Evolutionary conservation across 257 asterid genomes (phyloP).

Genomic region (Nicotiana obtusifolia): DNA sequence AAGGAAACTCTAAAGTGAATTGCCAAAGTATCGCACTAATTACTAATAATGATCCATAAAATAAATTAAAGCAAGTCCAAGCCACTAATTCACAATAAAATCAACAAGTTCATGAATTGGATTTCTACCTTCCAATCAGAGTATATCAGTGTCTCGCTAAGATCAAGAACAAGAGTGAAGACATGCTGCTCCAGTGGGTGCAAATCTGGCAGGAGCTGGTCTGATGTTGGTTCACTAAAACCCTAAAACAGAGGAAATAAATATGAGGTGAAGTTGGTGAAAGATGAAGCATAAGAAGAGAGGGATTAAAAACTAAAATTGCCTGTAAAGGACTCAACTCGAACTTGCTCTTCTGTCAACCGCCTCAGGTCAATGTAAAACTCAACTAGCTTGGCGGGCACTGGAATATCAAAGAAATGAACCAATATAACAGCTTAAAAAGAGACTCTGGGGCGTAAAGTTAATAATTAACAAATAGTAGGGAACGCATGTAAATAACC

Average conservation of each 20-base stretch:
- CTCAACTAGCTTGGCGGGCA: conserved; percentile 70
- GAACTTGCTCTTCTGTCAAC: conserved; percentile 70
- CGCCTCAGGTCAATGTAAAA: conserved; percentile 72
- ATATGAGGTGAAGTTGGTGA: neutral
- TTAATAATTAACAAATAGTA: neutral
- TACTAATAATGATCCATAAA: neutral
- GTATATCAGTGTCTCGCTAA: conserved; percentile 71
- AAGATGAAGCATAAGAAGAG: neutral
- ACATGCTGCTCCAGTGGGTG: conserved; percentile 81
- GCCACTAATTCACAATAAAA: neutral
- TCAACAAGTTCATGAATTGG: neutral
- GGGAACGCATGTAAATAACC: neutral
- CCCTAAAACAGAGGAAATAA: conserved; percentile 40
- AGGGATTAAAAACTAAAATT: neutral
- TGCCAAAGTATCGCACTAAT: neutral
- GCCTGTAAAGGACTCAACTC: conserved; percentile 36
- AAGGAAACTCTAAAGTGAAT: neutral
- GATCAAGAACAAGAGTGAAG: conserved; percentile 83
- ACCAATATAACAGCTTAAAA: conserved; percentile 1
- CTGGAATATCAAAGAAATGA: conserved; percentile 32
- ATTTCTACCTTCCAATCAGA: conserved; percentile 80
- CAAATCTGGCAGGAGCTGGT: conserved; percentile 87
- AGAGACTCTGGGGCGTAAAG: neutral
- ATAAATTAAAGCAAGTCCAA: neutral
- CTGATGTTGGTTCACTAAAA: conserved; percentile 81